Evolutionary conservation across 805 yeast genomes (phyloP).

Genomic region (Ogataea angusta): DNA sequence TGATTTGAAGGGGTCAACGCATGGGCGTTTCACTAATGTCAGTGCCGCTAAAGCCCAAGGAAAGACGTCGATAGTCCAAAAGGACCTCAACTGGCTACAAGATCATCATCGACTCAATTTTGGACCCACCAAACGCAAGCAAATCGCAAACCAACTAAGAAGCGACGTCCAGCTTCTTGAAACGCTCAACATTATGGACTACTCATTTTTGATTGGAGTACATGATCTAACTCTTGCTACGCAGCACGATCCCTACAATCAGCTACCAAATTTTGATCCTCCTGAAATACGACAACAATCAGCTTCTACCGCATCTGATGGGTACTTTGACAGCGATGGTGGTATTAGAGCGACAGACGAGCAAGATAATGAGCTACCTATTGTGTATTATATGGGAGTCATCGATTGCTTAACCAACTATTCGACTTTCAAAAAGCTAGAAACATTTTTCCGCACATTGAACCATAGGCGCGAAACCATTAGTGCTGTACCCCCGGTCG

Average conservation of each 20-base stretch:
- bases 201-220: slow-evolving; percentile 82
- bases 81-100: slow-evolving; percentile 88
- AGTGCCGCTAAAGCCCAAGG: slow-evolving; percentile 29
- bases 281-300: slow-evolving; percentile 19
- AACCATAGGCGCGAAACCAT: slow-evolving; percentile 66
- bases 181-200: slow-evolving; percentile 88
- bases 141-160: slow-evolving; percentile 65
- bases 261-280: slow-evolving; percentile 24
- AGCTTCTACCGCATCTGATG: slow-evolving; percentile 15
- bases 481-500: slow-evolving; percentile 86
- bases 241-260: slow-evolving; percentile 28
- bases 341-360: slow-evolving; percentile 76
- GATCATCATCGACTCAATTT: slow-evolving; percentile 59
- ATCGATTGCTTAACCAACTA: slow-evolving; percentile 91
- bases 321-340: slow-evolving; percentile 49
- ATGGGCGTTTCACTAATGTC: slow-evolving; percentile 64
- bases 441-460: slow-evolving; percentile 80
- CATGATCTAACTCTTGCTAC: slow-evolving; percentile 69
- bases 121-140: slow-evolving; percentile 64
- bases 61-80: slow-evolving; percentile 50
- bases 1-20: slow-evolving; percentile 90
- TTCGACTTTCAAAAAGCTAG: slow-evolving; percentile 68
- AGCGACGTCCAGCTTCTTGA: slow-evolving; percentile 73
- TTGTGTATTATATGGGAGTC: slow-evolving; percentile 86
- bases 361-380: slow-evolving; percentile 54